These are phyloP conservation scores for Cladochytrium tenue DNA, from an alignment of 371 early-diverging fungal genomes.

Conservation along the genomic window DNA sequence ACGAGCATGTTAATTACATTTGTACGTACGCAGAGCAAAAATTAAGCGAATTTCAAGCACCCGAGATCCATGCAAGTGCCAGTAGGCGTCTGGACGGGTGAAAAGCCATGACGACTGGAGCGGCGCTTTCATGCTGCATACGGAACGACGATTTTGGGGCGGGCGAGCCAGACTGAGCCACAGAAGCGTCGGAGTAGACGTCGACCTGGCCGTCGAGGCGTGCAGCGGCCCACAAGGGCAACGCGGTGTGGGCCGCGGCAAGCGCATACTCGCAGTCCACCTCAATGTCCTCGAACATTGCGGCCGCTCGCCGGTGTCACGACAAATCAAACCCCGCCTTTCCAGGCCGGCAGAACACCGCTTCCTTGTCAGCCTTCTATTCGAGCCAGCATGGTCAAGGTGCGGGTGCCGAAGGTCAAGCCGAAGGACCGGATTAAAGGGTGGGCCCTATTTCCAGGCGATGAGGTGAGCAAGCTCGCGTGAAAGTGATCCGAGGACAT, in stretches of 20 bases:
- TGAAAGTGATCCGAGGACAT: too few relatives aligned
- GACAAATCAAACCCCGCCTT: too few relatives aligned
- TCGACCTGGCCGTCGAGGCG: background rate
- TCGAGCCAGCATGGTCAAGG: constrained; percentile 14
- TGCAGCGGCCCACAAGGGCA: constrained; percentile 2
- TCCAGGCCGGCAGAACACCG: too few relatives aligned
- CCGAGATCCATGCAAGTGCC: constrained; percentile 26
- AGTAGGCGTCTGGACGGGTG: constrained; percentile 26
- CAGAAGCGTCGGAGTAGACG: background rate
- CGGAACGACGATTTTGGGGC: constrained; percentile 1
- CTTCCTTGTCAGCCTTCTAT: too few relatives aligned
- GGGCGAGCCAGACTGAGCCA: background rate
- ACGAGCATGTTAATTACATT: background rate
- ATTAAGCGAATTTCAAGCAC: constrained; percentile 3
- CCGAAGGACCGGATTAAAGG: constrained; percentile 54
- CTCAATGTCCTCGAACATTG: constrained; percentile 1
- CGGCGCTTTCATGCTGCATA: background rate
- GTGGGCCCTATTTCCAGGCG: constrained; percentile 67
- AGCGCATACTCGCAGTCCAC: background rate
- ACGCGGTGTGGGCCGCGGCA: background rate
- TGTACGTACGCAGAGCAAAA: background rate
- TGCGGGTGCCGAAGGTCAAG: constrained; percentile 39
- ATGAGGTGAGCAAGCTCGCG: constrained; percentile 42
- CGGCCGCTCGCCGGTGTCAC: too few relatives aligned
- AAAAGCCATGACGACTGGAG: constrained; percentile 14